Evolutionary conservation across 192 early-diverging fungal genomes (phyloP), one percentile per base, ranked within the genome.

Genomic region (Coemansia sp.): DNA sequence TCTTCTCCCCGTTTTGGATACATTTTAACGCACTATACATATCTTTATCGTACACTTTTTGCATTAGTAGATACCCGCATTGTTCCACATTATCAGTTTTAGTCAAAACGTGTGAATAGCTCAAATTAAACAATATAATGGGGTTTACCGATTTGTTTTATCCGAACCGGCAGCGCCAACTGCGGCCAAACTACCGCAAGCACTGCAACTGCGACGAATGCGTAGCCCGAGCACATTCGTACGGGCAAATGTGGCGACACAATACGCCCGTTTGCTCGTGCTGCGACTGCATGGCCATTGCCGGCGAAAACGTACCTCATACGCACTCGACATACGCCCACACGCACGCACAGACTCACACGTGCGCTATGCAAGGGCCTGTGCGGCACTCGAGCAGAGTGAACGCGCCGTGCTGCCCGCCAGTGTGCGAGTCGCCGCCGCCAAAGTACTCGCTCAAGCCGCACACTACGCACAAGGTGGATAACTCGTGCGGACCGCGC

Each of bases 401-500:
- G 32, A 35, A 35, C 8, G 32, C 32, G 32, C 32, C 32, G 3
- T 48, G 60, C 50, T 41, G 45, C 57, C 6, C 47, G 15, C 41
- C 29, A 1, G 60, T 55, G 15, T 10, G 0, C 7, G 67, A 66
- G 41, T 8, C 32, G 32, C 63, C 70, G 49, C 76, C 68, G 49
- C 76, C 76, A 59, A 79, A 67, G 61, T 79, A 79, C 71, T 79
- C 76, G 64, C 58, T 79, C 43, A 67, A 54, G 41, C 76, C 76
- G 29, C 57, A 67, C 5, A 79, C 76, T 23, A 62, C 76, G 19
- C 76, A 79, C 62, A 79, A 73, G 59, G 71, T 70, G 22, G 71
- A 73, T 15, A 17, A 64, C 24, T 22, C 49, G 4, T 73, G 70
- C 22, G 66, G 62, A n/a, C 29, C 76, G 2, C 58, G 64, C 23